Base-by-base conservation (phyloP, 768 basidiomycete genomes). In the Amanita polypyramis region DNA sequence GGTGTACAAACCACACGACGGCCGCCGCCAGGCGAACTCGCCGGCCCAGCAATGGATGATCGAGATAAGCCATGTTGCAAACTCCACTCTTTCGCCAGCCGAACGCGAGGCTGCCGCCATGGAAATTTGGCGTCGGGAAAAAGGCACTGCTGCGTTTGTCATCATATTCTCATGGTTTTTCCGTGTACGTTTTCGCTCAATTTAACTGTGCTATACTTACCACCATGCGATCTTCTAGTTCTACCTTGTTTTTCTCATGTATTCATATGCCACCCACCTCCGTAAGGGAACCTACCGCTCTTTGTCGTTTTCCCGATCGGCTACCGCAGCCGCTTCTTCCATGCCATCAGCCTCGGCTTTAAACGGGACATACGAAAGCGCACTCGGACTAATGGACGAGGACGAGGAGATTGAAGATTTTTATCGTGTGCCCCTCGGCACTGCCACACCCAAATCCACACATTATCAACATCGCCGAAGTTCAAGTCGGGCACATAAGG, bases 241-340 rank as follows among this genome's bases (percentile, higher is more conserved):
- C 48, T 99, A 96, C 70, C 93, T 99, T 64, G 84, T 85, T 37
- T 66, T 86, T 35, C 65, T 93, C 48, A 68, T 98, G 25, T 99
- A 98, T 65, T 97, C 95, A 11, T 97, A 88, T 62, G 93, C 92
- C 2, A 71, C 79, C 2, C 96, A 97, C 63, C 82, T 98, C 45
- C 87, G 93, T 38, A 85, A 85, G 57, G 89, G 92, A 39, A 86
- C 89, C 19, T 97, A 94, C 60, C 85, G 87, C 54, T 70, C 82
- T 11, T 79, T 99, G 37, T 82, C 87, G 10, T 68, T 72, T 44
- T 69, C 71, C 14, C 76, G 76, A 43, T 64, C 72, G 48, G 58
- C 58, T 21, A 64, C 64, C 50, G 60, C 65, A 47, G 25, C 27
- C 40, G 15, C 23, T 4, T 47, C 59, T 46, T 47, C 62, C 52